phyloP scores from a whole-genome alignment of 176 grass and related monocot genomes.

The Hsuehochloa calcarea region DNA sequence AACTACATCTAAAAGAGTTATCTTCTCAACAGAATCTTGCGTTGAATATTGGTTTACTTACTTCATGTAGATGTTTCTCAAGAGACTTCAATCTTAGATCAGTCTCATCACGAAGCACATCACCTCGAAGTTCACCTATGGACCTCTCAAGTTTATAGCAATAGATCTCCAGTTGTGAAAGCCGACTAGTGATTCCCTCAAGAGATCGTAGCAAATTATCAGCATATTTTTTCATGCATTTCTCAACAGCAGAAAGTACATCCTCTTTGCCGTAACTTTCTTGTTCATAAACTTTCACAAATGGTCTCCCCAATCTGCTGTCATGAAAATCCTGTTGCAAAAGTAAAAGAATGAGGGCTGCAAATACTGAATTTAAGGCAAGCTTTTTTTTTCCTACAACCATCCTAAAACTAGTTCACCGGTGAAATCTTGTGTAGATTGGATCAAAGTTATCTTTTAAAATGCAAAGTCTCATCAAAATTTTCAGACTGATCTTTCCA shows the following conservation, averaged over 20 bases:
- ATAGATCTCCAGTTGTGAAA: constrained; percentile 75
- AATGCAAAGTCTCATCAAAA: not conserved
- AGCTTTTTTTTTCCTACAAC: not conserved
- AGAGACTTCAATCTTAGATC: constrained; percentile 65
- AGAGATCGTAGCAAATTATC: constrained; percentile 78
- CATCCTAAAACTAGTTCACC: not conserved
- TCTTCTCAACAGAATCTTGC: not conserved
- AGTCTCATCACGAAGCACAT: constrained; percentile 56
- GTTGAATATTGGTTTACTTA: constrained; percentile 54
- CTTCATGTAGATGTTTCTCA: constrained; percentile 82
- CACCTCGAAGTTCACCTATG: constrained; percentile 58
- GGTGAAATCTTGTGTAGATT: not conserved
- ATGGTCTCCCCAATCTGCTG: constrained; percentile 53
- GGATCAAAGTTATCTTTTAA: not conserved
- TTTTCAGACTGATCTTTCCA: not conserved
- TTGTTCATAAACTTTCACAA: constrained; percentile 57
- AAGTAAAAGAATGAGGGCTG: not conserved
- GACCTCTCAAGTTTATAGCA: constrained; percentile 75
- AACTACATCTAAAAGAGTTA: not conserved
- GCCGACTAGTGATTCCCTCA: constrained; percentile 62
- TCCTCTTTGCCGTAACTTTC: constrained; percentile 69
- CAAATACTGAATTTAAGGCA: not conserved
- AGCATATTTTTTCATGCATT: constrained; percentile 87
- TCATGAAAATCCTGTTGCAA: constrained; percentile 59
- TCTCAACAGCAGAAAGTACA: constrained; percentile 73